Evolutionary conservation across 1,284 basidiomycete genomes (phyloP).

Genomic region (Leccinum ambiguum): DNA sequence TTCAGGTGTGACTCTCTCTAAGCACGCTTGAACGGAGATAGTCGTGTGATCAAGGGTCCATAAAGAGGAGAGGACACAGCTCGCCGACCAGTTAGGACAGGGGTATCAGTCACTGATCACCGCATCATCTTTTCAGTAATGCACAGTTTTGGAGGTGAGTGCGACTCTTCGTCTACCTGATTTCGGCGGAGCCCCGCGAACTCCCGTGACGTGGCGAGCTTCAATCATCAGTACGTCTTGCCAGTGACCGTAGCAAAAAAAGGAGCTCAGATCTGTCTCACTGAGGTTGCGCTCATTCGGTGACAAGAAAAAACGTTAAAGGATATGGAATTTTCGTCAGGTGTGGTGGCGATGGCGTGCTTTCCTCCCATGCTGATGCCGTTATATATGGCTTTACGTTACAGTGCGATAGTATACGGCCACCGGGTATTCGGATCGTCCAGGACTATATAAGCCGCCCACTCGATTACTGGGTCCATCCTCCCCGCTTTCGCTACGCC

Average conservation of each 20-base stretch:
- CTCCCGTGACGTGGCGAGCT: neutral
- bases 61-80: neutral
- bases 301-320: neutral
- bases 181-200: neutral
- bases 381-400: slow-evolving; percentile 6
- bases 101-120: neutral
- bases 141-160: too few species aligned
- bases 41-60: neutral
- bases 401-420: neutral
- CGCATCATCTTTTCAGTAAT: neutral
- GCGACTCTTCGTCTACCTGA: neutral
- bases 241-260: neutral
- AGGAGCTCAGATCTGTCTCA: neutral
- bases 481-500: neutral
- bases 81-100: neutral
- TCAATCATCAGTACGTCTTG: neutral
- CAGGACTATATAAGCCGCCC: neutral
- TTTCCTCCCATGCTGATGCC: neutral
- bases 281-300: neutral
- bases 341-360: neutral
- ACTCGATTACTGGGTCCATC: neutral
- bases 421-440: neutral
- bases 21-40: neutral
- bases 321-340: neutral
- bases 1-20: neutral